Evolutionary conservation across 202 grass and related monocot species (phyloP), one percentile per base, ranked within the genome.

Genomic region (Bolboschoenoplectus hybrid): DNA sequence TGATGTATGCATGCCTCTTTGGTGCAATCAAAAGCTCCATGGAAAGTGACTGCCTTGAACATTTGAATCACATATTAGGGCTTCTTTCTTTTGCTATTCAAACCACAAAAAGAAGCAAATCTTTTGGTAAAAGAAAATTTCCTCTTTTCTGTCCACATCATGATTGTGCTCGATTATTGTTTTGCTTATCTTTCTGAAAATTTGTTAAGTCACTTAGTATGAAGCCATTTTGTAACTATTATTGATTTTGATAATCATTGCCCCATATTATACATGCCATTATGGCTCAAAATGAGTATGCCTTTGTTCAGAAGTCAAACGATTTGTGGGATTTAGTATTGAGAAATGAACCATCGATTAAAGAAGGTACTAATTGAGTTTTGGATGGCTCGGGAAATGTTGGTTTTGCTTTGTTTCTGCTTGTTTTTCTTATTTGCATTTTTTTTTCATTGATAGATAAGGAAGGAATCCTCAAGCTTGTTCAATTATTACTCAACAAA

Each of bases 1-100:
- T 92, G 62, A 83, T 98, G 84, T 92, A 90, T 85, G 66, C 81
- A 51, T 94, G 90, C 87, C 88, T 98, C 80, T 91, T 92, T 75
- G 82, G 90, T 87, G 90, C 91, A 83, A 94, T 90, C 71, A 88
- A 85, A 35, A 82, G 32, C 35, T 90, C 90, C 60, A 82, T 94
- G 51, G 81, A 87, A 74, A 89, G 81, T 84, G 78, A 73, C 66
- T 92, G 82, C 74, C 58, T 91, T 84, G 87, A 88, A n/a, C 91
- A 98, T 84, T 87, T 98, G 55, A 94, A 95, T 86, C 78, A 70
- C 73, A 78, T 95, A 80, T 73, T 95, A n/a, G 79, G 64, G 77
- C 87, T 98, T 90, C 85, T 95, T 92, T 74, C 89, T 68, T 93
- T 90, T 92, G 63, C 87, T 86, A 49, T 95, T 67, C 67, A 86